Conservation (phyloP, 371 early-diverging fungal species). For the Lichtheimia ornata region DNA sequence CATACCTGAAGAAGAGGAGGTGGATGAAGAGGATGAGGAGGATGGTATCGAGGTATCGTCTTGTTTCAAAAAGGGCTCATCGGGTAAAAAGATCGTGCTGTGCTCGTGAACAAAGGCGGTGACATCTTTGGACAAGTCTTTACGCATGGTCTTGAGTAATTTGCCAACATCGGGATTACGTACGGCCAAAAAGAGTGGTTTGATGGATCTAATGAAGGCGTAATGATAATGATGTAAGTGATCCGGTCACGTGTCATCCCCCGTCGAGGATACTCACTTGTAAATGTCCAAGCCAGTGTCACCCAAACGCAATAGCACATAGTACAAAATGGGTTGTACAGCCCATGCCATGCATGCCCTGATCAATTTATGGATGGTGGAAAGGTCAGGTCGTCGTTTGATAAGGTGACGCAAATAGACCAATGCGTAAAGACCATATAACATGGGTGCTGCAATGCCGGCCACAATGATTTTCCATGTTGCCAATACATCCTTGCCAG, state of each 20-base stretch:
- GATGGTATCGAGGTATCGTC: no score
- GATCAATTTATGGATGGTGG: conserved; percentile 21
- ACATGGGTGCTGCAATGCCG: conserved; percentile 71
- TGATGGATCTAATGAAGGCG: conserved; percentile 61
- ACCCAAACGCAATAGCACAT: conserved; percentile 78
- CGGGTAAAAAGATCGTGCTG: conserved; percentile 12
- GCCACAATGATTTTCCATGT: conserved; percentile 95
- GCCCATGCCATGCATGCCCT: conserved; percentile 51
- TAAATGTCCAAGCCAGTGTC: conserved; percentile 89
- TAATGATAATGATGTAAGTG: not conserved
- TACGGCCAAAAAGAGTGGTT: conserved; percentile 81
- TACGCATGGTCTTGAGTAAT: conserved; percentile 33
- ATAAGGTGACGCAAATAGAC: conserved; percentile 45
- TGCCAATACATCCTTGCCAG: conserved; percentile 91
- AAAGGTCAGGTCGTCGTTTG: conserved; percentile 32
- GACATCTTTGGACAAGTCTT: conserved; percentile 33
- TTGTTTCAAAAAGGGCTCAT: not conserved
- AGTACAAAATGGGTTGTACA: conserved; percentile 74
- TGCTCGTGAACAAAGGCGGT: conserved; percentile 27
- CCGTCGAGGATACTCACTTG: conserved; percentile 39
- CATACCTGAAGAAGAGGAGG: no score
- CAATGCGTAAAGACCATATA: conserved; percentile 74
- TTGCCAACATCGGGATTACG: conserved; percentile 44
- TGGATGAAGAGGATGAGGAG: no score
- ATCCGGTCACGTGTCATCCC: not conserved